Evolutionary conservation across 2,329 filamentous ascomycete genomes (phyloP).

Genomic region (Lachnum nothofagi): DNA sequence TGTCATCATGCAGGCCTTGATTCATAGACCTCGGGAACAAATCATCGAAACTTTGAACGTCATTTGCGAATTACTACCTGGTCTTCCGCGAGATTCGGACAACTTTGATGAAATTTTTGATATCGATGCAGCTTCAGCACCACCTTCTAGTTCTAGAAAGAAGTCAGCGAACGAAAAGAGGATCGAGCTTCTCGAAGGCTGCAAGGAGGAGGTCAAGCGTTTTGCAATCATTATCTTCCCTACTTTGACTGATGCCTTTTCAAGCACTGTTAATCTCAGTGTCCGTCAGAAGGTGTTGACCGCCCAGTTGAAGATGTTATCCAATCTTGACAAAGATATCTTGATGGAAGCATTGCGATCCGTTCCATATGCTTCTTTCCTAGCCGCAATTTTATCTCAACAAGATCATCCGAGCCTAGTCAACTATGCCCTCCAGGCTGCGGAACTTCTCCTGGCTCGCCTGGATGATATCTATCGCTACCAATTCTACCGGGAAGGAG

Average conservation of each 20-base stretch:
- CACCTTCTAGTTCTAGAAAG: slow-evolving; percentile 40
- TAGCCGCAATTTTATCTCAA: slow-evolving; percentile 91
- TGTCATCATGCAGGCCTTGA: slow-evolving; percentile 96
- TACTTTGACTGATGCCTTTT: slow-evolving; percentile 92
- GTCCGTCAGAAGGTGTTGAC: slow-evolving; percentile 92
- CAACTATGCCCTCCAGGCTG: slow-evolving; percentile 79
- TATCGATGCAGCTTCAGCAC: slow-evolving; percentile 35
- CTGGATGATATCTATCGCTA: slow-evolving; percentile 86
- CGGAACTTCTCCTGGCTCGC: slow-evolving; percentile 78
- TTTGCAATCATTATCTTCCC: slow-evolving; percentile 92
- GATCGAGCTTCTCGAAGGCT: slow-evolving; percentile 73
- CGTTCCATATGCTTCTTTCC: slow-evolving; percentile 90
- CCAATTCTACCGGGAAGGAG: slow-evolving; percentile 94
- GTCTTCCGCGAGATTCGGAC: slow-evolving; percentile 54
- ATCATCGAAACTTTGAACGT: slow-evolving; percentile 97
- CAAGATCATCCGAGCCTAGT: slow-evolving; percentile 87
- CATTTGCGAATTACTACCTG: slow-evolving; percentile 87
- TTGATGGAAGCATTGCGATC: slow-evolving; percentile 78
- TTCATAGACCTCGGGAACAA: slow-evolving; percentile 91
- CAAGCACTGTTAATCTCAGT: slow-evolving; percentile 90
- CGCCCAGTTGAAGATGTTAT: slow-evolving; percentile 97
- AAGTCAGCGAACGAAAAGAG: slow-evolving; percentile 72
- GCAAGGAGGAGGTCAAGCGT: slow-evolving; percentile 78
- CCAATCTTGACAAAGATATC: slow-evolving; percentile 81
- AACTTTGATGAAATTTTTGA: slow-evolving; percentile 43